A percentile compares a stretch with the other conserved stretches of the same genome.
Evolutionary conservation across 257 asterid genomes (phyloP).

Genomic region (Cinchona pubescens): DNA sequence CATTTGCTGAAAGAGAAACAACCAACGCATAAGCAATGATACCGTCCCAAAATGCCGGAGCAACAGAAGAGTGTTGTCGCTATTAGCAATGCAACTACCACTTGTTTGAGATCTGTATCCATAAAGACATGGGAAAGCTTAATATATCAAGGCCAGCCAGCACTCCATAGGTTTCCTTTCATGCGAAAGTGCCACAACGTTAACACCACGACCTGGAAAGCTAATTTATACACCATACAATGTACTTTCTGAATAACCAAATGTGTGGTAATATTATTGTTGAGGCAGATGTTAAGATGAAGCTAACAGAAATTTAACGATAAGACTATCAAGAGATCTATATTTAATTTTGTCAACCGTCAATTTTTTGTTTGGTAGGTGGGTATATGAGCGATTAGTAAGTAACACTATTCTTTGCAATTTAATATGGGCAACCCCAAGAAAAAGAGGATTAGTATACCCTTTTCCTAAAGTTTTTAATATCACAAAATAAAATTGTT

Average conservation of each 20-base stretch:
- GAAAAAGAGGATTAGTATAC: too few species aligned
- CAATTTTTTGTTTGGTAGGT: too few species aligned
- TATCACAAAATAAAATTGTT: too few species aligned
- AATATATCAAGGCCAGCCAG: not conserved
- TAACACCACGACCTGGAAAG: slow-evolving; percentile 15
- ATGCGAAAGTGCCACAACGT: slow-evolving; percentile 11
- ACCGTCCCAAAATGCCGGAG: slow-evolving; percentile 32
- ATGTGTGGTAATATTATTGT: not conserved
- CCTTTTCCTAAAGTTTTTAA: too few species aligned
- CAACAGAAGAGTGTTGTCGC: slow-evolving; percentile 26
- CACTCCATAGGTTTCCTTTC: not conserved
- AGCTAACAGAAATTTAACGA: too few species aligned
- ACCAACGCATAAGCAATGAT: slow-evolving; percentile 7
- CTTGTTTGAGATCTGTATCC: slow-evolving; percentile 7
- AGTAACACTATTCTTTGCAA: too few species aligned
- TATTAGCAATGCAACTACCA: slow-evolving; percentile 12
- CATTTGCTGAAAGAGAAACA: slow-evolving; percentile 5
- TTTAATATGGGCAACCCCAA: too few species aligned
- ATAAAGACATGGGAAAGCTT: not conserved
- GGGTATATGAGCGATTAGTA: too few species aligned
- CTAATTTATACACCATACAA: slow-evolving; percentile 15
- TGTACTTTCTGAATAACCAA: slow-evolving; percentile 6
- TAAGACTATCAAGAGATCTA: too few species aligned
- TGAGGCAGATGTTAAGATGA: not conserved
- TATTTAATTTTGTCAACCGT: too few species aligned